These are phyloP conservation scores for Phytophthora niederhauseri DNA, from an alignment of 352 stramenopile genomes.

Conservation along the genomic window DNA sequence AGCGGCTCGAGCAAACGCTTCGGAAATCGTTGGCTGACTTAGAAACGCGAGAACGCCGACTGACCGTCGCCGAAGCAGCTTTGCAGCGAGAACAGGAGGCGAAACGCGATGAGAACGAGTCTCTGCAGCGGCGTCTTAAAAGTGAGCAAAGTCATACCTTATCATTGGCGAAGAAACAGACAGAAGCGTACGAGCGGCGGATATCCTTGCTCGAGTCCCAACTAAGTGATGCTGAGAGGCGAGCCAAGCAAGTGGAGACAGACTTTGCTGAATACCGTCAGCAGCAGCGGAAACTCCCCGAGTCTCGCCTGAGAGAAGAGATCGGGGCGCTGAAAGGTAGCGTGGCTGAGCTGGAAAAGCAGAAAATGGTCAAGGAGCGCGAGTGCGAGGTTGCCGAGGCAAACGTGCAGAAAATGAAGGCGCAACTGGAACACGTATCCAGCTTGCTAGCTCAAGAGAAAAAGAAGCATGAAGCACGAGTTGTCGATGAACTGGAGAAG, in stretches of 20 bases:
- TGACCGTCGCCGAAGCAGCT: constrained; percentile 54
- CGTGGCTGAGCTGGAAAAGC: constrained; percentile 67
- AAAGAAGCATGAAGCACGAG: constrained; percentile 66
- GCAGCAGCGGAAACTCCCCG: constrained; percentile 77
- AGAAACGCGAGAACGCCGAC: constrained; percentile 63
- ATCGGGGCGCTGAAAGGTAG: constrained; percentile 62
- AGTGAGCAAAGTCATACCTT: constrained; percentile 66
- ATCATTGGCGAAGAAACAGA: constrained; percentile 61
- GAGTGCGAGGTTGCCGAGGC: constrained; percentile 47
- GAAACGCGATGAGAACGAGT: constrained; percentile 63
- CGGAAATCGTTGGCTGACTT: constrained; percentile 60
- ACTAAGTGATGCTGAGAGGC: constrained; percentile 50
- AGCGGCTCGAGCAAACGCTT: constrained; percentile 67
- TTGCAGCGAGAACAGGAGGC: constrained; percentile 62
- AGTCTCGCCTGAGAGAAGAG: constrained; percentile 73
- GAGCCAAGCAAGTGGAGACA: constrained; percentile 58
- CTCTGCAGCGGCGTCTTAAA: constrained; percentile 57
- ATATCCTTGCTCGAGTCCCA: constrained; percentile 48
- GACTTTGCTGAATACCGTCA: constrained; percentile 76
- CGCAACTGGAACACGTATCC: constrained; percentile 66
- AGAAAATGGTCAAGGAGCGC: constrained; percentile 48
- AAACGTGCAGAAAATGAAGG: constrained; percentile 45
- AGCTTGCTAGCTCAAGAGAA: constrained; percentile 64
- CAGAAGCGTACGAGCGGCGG: constrained; percentile 55
- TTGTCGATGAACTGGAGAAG: constrained; percentile 78